Base-by-base conservation (phyloP, 352 stramenopile genomes). In the Globisporangium orthogonon region DNA sequence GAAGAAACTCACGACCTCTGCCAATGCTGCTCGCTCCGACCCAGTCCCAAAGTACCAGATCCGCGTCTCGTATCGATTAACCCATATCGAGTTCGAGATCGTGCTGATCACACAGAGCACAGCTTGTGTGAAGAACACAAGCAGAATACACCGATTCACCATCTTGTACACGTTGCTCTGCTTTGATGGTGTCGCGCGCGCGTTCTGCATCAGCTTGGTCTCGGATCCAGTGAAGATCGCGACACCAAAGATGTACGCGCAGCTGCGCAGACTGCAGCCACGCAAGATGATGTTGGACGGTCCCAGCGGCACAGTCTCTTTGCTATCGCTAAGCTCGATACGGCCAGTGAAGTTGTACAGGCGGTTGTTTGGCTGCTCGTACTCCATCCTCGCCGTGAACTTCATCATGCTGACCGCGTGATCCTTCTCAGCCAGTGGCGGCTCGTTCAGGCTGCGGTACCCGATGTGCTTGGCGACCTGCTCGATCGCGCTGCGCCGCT, bases 181-280 rank as follows among this genome's bases (percentile, higher is more conserved):
- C 62, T 89, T 91, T 35, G 74, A 88, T 23, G 76, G 78, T 11
- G 76, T 82, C 6, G 71, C 54, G 28, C 78, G 76, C 14, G 81
- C 70, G 54, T 89, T 91, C 52, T 91, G 78, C 74, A 91, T 86
- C 9, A 91, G 52, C 61, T 97, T 97, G 23, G 90, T 97, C 52
- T 98, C 89, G 1, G 65, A 53, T 0, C 92, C 91, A 2, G 93
- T 96, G 69, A 97, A 98, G 18, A 97, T 76, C 28, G 91, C 92
- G 17, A 98, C 30, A 0, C 76, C 76, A 31, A 79, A 80, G 31
- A 87, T 74, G 54, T 74, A 87, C n/a, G 66, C 48, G 50, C 74
- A 86, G 0, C 73, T 70, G 4, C 76, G 74, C 3, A 89, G 63
- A 33, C 73, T 82, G 50, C 81, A 95, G 1, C 89, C 90, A 3